Conservation (phyloP, 176 grass and related monocot species). For the Saccharum spontaneum region DNA sequence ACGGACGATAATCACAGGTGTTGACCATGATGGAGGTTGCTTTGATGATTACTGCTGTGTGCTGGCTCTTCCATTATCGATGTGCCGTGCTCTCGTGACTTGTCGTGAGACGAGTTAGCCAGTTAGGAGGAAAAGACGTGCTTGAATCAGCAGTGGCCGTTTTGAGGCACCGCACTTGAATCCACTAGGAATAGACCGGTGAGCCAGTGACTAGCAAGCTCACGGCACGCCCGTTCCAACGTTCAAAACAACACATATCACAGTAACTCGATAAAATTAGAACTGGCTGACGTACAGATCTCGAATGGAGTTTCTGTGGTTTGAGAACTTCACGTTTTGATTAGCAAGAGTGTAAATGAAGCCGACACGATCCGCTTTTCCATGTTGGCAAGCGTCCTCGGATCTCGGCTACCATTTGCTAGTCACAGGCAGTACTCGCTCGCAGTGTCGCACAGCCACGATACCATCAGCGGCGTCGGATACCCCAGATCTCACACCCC, state of each 20-base stretch:
- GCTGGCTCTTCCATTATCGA: not conserved
- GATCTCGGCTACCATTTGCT: not conserved
- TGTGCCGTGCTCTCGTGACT: no score
- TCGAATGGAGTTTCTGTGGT: no score
- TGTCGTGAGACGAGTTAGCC: no score
- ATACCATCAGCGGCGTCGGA: not conserved
- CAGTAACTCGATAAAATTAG: no score
- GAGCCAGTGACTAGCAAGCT: no score
- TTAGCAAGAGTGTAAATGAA: not conserved
- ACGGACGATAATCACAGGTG: not conserved
- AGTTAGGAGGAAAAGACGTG: not conserved
- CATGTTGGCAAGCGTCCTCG: slow-evolving; percentile 5
- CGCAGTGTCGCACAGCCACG: not conserved
- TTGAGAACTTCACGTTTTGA: not conserved
- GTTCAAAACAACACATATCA: not conserved
- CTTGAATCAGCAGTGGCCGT: no score
- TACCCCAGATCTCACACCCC: slow-evolving; percentile 23
- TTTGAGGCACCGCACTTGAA: no score
- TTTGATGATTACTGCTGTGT: not conserved
- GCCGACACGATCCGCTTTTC: not conserved
- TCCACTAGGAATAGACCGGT: no score
- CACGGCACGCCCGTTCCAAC: no score
- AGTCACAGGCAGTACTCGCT: not conserved
- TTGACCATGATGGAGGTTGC: not conserved
- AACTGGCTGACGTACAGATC: no score